These are phyloP conservation scores for Blastocystis sp. DNA, from an alignment of 352 stramenopile genomes.

Conservation along the genomic window DNA sequence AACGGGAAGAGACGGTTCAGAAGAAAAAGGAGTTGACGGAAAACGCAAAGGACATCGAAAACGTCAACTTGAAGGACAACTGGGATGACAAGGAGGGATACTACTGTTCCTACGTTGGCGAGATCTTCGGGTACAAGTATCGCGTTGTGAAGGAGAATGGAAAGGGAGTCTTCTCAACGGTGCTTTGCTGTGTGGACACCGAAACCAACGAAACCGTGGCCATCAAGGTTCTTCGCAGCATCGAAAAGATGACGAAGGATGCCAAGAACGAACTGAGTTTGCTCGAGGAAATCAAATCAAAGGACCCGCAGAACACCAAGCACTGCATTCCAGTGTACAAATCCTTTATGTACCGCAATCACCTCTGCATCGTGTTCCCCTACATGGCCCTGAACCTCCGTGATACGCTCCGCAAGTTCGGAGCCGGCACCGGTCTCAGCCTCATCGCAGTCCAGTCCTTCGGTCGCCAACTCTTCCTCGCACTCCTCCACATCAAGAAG, in stretches of 20 bases:
- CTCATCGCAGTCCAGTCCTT: constrained; percentile 71
- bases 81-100: constrained; percentile 93
- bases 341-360: constrained; percentile 78
- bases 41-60: constrained; percentile 61
- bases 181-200: constrained; percentile 79
- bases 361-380: constrained; percentile 90
- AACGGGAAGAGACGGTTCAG: background rate
- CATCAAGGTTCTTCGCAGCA: constrained; percentile 76
- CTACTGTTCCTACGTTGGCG: constrained; percentile 83
- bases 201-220: constrained; percentile 58
- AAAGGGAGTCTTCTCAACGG: constrained; percentile 93
- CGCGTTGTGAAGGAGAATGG: constrained; percentile 81
- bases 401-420: constrained; percentile 78
- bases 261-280: constrained; percentile 72
- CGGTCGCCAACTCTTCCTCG: constrained; percentile 70
- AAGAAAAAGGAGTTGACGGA: constrained; percentile 60
- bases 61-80: constrained; percentile 65
- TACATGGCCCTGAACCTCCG: constrained; percentile 90
- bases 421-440: constrained; percentile 71
- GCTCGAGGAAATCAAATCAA: constrained; percentile 68
- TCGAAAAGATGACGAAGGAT: constrained; percentile 91
- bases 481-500: constrained; percentile 65
- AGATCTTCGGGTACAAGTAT: constrained; percentile 79
- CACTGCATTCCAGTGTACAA: constrained; percentile 74
- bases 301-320: constrained; percentile 70